These are phyloP conservation scores for Yamadazyma blattariae DNA, from an alignment of 1,139 yeast species.

Conservation along the genomic window DNA sequence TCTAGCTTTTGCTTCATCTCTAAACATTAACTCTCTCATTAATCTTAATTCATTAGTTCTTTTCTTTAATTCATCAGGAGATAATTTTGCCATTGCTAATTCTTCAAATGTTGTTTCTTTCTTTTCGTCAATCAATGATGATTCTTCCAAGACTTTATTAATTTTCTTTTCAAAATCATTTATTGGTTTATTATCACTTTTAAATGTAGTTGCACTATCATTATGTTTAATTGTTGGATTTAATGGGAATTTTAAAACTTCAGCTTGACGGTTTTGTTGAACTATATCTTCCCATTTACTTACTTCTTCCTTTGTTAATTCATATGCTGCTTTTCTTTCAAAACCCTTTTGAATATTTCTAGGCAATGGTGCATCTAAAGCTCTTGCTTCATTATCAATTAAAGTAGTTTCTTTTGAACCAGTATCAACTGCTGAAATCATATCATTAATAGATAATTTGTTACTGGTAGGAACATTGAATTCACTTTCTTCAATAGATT, in stretches of 20 bases:
- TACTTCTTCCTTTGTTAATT: slow-evolving; percentile 81
- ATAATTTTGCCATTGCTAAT: slow-evolving; percentile 75
- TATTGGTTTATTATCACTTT: slow-evolving; percentile 43
- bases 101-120: slow-evolving; percentile 84
- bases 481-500: slow-evolving; percentile 68
- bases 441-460: slow-evolving; percentile 67
- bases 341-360: slow-evolving; percentile 79
- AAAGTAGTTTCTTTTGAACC: slow-evolving; percentile 49
- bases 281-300: slow-evolving; percentile 87
- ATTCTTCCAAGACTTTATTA: slow-evolving; percentile 55
- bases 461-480: slow-evolving; percentile 62
- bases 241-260: slow-evolving; percentile 74
- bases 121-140: slow-evolving; percentile 69
- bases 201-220: slow-evolving; percentile 54
- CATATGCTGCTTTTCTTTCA: slow-evolving; percentile 89
- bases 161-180: slow-evolving; percentile 71
- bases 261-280: slow-evolving; percentile 76
- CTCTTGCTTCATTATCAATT: slow-evolving; percentile 43
- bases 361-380: slow-evolving; percentile 81
- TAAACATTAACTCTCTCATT: slow-evolving; percentile 94
- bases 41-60: slow-evolving; percentile 80
- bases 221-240: slow-evolving; percentile 48
- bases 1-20: slow-evolving; percentile 89
- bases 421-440: slow-evolving; percentile 64
- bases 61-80: slow-evolving; percentile 75